Evolutionary conservation across 2,329 filamentous ascomycete species (phyloP).

Genomic region (Ceratocystis albifundus): DNA sequence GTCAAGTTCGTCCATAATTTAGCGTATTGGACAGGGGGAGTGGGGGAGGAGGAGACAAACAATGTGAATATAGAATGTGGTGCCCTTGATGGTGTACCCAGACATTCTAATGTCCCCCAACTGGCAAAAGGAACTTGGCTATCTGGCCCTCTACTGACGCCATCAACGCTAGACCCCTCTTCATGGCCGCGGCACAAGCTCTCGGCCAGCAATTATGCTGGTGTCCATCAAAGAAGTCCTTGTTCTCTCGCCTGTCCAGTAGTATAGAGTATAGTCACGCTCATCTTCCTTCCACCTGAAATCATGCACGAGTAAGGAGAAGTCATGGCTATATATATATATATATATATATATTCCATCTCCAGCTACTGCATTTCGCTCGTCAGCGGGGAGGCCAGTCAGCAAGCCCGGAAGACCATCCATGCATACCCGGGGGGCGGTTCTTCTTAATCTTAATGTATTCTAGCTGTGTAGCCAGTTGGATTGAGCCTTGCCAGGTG

Average conservation of each 20-base stretch:
- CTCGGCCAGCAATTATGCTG: not conserved
- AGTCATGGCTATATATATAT: not conserved
- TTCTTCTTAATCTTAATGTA: not conserved
- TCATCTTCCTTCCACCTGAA: conserved; percentile 8
- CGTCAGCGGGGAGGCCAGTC: not conserved
- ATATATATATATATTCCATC: not conserved
- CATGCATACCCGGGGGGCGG: not conserved
- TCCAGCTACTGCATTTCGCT: not conserved
- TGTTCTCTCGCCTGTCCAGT: not conserved
- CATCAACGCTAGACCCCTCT: not conserved
- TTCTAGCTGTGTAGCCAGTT: not conserved
- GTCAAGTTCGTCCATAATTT: not conserved
- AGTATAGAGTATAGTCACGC: too few relatives aligned
- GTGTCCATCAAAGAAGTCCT: not conserved
- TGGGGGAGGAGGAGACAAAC: not conserved
- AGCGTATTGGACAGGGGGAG: not conserved
- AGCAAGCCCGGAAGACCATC: not conserved
- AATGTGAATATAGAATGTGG: not conserved
- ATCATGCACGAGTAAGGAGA: conserved; percentile 10
- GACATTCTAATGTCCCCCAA: not conserved
- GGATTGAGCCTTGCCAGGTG: too few relatives aligned
- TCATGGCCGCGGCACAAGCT: conserved; percentile 3
- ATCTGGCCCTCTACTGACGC: not conserved
- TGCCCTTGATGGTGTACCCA: not conserved
- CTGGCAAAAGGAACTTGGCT: not conserved